Evolutionary conservation across 2,329 filamentous ascomycete species (phyloP).

Genomic region (Didymosphaeria variabile): DNA sequence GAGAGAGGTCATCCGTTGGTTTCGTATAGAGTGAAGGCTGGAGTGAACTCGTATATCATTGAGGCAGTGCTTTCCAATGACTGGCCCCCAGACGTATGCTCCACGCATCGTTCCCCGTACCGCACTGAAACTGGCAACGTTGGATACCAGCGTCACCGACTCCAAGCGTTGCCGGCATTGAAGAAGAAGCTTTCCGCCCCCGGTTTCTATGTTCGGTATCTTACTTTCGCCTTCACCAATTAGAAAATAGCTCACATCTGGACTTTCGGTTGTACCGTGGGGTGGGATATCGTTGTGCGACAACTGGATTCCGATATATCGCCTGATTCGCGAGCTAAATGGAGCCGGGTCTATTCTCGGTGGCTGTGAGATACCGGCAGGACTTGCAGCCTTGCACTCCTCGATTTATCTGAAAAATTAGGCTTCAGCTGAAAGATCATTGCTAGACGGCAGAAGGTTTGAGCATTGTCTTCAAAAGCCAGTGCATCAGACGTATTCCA

Average conservation of each 20-base stretch:
- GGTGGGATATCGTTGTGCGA: slow-evolving; percentile 14
- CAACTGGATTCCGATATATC: slow-evolving; percentile 3
- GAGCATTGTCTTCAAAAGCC: background rate
- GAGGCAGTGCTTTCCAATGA: background rate
- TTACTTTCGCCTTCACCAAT: background rate
- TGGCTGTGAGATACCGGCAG: background rate
- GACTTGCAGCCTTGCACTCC: background rate
- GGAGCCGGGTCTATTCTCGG: background rate
- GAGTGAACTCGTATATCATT: background rate
- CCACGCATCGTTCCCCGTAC: background rate
- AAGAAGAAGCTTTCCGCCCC: background rate
- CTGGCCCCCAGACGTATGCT: background rate
- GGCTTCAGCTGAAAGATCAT: background rate
- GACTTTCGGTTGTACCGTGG: slow-evolving; percentile 2
- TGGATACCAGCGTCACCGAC: background rate
- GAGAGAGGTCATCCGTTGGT: background rate
- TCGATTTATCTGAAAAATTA: background rate
- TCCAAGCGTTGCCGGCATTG: background rate
- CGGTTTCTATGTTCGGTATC: background rate
- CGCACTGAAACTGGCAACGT: background rate
- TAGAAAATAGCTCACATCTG: background rate
- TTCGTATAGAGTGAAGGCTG: background rate
- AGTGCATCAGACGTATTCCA: background rate
- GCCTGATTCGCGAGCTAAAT: background rate
- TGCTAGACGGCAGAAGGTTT: background rate